A percentile compares a stretch with the other conserved stretches of the same genome.
These are phyloP conservation scores for Pythium angustatum DNA, from an alignment of 352 stramenopile species.

Conservation along the genomic window DNA sequence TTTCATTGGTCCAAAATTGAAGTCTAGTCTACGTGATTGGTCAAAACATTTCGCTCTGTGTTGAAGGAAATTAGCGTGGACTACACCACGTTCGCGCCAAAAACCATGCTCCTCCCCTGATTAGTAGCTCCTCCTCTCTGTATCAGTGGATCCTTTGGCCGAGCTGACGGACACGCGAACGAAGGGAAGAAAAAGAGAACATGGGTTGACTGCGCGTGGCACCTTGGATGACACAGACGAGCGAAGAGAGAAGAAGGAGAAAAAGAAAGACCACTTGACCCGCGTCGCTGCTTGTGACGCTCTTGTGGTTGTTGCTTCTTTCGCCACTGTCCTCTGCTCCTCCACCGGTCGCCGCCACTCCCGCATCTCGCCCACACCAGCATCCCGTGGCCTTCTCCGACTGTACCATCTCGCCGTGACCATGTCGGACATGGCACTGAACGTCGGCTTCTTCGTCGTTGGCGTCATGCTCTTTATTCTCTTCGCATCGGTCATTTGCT, in stretches of 20 bases:
- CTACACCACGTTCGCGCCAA: not conserved
- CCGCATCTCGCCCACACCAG: too few relatives aligned
- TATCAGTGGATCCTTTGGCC: not conserved
- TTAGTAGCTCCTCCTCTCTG: conserved; percentile 10
- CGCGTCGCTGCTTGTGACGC: not conserved
- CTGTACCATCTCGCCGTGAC: not conserved
- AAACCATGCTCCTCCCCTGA: too few relatives aligned
- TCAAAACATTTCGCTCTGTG: not conserved
- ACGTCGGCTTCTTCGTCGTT: conserved; percentile 24
- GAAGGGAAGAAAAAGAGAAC: not conserved
- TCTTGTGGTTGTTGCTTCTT: too few relatives aligned
- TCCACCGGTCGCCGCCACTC: not conserved
- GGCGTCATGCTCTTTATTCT: conserved; percentile 27
- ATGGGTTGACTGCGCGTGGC: conserved; percentile 1
- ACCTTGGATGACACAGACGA: conserved; percentile 2
- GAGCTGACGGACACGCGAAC: not conserved
- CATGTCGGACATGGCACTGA: conserved; percentile 22
- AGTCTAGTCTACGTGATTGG: too few relatives aligned
- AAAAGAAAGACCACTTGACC: not conserved
- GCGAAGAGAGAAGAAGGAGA: not conserved
- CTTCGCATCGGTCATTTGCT: conserved; percentile 30
- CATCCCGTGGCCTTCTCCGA: not conserved
- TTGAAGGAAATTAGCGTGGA: not conserved
- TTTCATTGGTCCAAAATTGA: too few relatives aligned
- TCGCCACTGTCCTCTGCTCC: too few relatives aligned